Conservation (phyloP, 805 yeast species). For the Lipomyces japonicus region DNA sequence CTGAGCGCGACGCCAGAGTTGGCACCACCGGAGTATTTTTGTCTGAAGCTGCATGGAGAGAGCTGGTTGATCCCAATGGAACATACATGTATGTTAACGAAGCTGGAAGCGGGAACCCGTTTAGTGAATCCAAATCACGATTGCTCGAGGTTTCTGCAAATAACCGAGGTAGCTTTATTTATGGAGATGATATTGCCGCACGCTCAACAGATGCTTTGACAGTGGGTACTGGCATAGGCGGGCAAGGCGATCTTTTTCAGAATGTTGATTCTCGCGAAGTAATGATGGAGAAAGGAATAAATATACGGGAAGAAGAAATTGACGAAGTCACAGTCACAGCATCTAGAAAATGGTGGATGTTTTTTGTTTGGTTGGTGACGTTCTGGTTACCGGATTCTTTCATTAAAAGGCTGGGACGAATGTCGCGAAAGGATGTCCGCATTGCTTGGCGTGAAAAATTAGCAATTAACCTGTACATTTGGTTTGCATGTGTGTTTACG, state of each 20-base stretch:
- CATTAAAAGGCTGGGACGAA: constrained; percentile 35
- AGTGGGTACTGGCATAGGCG: constrained; percentile 26
- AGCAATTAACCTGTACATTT: constrained; percentile 43
- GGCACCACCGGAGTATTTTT: constrained; percentile 43
- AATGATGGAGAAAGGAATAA: constrained; percentile 38
- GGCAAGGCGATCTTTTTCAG: constrained; percentile 35
- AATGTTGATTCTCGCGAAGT: constrained; percentile 37
- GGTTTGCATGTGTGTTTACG: constrained; percentile 38
- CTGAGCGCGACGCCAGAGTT: constrained; percentile 38
- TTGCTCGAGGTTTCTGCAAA: constrained; percentile 25
- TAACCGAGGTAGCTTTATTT: constrained; percentile 4
- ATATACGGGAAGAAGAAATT: constrained; percentile 34
- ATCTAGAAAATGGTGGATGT: constrained; percentile 40
- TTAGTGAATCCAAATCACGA: constrained; percentile 6
- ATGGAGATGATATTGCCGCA: constrained; percentile 31
- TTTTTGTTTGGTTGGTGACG: constrained; percentile 39
- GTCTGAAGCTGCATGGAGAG: constrained; percentile 43
- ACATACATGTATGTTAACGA: constrained; percentile 9
- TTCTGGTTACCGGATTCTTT: constrained; percentile 43
- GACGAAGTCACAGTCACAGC: constrained; percentile 32
- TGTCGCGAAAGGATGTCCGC: constrained; percentile 39
- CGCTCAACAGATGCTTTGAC: constrained; percentile 27
- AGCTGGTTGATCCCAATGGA: constrained; percentile 39
- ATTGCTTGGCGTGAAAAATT: constrained; percentile 45
- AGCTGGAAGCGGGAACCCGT: constrained; percentile 4